Evolutionary conservation across 192 early-diverging fungal genomes (phyloP).

Genomic region (Phlyctochytrium planicorne): DNA sequence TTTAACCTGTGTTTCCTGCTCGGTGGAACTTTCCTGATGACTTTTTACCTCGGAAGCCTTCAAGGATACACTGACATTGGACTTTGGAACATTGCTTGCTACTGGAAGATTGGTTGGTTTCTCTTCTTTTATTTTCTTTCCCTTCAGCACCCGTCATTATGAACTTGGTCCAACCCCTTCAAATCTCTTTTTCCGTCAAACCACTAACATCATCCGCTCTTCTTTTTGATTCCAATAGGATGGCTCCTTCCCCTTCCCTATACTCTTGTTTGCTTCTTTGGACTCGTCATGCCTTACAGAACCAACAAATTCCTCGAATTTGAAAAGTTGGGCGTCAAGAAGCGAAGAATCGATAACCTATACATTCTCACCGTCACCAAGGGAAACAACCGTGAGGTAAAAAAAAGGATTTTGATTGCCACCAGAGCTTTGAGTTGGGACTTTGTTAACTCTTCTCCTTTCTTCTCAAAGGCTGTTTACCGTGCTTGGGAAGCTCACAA

Average conservation of each 20-base stretch:
- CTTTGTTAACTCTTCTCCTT: neutral
- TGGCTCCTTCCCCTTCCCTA: conserved; percentile 60
- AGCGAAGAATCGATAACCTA: conserved; percentile 52
- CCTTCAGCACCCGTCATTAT: neutral
- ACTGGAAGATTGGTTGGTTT: conserved; percentile 55
- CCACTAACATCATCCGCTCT: neutral
- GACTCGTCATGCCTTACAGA: conserved; percentile 54
- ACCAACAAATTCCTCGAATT: conserved; percentile 54
- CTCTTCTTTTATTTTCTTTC: conserved; percentile 9
- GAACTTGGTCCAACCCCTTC: too few relatives aligned
- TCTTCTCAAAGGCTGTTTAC: conserved; percentile 38
- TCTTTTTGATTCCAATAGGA: conserved; percentile 18
- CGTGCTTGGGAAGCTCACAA: conserved; percentile 55
- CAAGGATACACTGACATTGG: conserved; percentile 44
- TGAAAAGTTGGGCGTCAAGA: conserved; percentile 16
- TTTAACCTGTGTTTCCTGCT: conserved; percentile 44
- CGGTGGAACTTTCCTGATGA: conserved; percentile 46
- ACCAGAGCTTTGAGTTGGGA: too few relatives aligned
- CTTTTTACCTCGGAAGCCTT: conserved; percentile 41
- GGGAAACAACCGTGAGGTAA: conserved; percentile 49
- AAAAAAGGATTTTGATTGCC: too few relatives aligned
- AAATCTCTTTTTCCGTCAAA: too few relatives aligned
- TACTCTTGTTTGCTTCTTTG: conserved; percentile 60
- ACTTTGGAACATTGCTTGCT: conserved; percentile 55
- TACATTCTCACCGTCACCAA: conserved; percentile 61